Evolutionary conservation across 2,329 filamentous ascomycete genomes (phyloP).

Genomic region (Cercospora brassicicola): DNA sequence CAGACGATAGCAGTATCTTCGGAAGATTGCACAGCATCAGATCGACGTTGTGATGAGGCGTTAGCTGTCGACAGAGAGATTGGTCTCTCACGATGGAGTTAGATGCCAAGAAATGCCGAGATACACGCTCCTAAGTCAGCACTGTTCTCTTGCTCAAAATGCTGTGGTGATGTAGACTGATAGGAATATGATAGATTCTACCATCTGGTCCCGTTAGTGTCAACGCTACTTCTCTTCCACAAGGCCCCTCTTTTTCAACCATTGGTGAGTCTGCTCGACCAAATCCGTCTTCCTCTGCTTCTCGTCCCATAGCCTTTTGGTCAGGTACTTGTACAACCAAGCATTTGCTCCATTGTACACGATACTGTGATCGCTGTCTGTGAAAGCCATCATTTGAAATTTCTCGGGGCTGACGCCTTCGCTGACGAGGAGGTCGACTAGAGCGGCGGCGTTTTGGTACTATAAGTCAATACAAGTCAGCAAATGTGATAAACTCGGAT

Average conservation of each 20-base stretch:
- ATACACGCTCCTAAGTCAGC: neutral
- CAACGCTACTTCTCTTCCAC: neutral
- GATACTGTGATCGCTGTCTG: constrained; percentile 65
- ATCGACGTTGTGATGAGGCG: neutral
- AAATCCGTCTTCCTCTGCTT: constrained; percentile 50
- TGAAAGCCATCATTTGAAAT: constrained; percentile 65
- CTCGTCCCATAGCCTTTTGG: constrained; percentile 61
- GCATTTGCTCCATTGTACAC: constrained; percentile 56
- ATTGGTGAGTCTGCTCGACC: constrained; percentile 47
- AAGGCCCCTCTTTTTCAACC: constrained; percentile 42
- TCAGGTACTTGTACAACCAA: constrained; percentile 65
- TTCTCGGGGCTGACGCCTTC: constrained; percentile 60
- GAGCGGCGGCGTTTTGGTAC: constrained; percentile 61
- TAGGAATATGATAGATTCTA: too few species aligned
- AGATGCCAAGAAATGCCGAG: neutral
- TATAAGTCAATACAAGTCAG: too few species aligned
- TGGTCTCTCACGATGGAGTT: neutral
- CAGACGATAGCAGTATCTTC: neutral
- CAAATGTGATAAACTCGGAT: too few species aligned
- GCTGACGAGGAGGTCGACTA: constrained; percentile 62
- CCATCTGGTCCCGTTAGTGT: too few species aligned
- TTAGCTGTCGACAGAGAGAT: neutral
- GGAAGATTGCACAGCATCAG: neutral
- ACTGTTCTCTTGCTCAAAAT: neutral
- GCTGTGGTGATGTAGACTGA: neutral